Evolutionary conservation across 2,329 filamentous ascomycete species (phyloP), one percentile per base, ranked within the genome.

Genomic region (Fusarium floridanum): DNA sequence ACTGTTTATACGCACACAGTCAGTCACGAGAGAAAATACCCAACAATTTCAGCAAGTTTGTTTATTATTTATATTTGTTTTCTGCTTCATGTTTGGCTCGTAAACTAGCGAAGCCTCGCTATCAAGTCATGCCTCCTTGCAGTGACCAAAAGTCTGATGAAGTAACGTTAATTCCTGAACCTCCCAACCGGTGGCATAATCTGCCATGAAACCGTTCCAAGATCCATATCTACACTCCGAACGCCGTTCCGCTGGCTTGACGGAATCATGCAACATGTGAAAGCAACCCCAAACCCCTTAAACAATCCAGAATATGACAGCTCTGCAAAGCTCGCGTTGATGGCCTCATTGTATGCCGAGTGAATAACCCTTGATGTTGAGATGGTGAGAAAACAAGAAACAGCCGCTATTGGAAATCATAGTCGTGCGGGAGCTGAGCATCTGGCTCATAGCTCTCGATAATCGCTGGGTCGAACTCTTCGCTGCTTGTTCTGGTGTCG

Each of bases 381-480:
- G 39, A 66, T 61, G n/a, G 62, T 57, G 20, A 64, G 56, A 64
- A 24, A 62, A 48, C 55, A 39, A 53, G 60, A 71, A 71, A 37
- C 56, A 76, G 69, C 62, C 60, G 70, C 73, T 71, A 48, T 53
- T 43, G 37, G 41, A 62, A 55, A 69, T 66, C 39, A 56, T 55
- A 20, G 63, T 62, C 34, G 56, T 59, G 37, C 56, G 37, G 36
- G 17, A 65, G 61, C 63, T 39, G 59, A 64, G 48, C 45, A 22
- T 36, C 53, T 61, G 59, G 61, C 57, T 85, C 80, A 95, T 59
- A 98, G 87, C 85, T 97, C 94, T 74, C 94, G 90, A 82, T 97
- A 98, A 84, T 99, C 97, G 81, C 94, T 97, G 12, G 95, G 95
- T 65, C 97, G 90, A 64, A 94, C 91, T 77, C 94, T 89, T 74